These are phyloP conservation scores for Diplodia seriata DNA, from an alignment of 2,329 filamentous ascomycete species.

Conservation along the genomic window DNA sequence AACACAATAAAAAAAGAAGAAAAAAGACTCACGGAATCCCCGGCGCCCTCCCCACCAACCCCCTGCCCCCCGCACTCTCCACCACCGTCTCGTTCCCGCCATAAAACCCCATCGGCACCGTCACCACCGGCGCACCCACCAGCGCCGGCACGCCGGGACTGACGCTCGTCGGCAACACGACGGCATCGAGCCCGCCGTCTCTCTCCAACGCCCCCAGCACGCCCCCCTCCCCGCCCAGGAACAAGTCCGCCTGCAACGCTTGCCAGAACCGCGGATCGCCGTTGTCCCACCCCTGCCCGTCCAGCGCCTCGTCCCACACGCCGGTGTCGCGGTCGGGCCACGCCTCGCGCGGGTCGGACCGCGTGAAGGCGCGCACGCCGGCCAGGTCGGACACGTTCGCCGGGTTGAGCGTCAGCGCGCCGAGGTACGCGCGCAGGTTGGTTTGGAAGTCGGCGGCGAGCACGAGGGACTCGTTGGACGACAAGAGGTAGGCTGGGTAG, in stretches of 20 bases:
- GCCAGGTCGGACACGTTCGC: too few relatives aligned
- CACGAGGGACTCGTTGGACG: too few relatives aligned
- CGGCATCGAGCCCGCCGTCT: slow-evolving; percentile 63
- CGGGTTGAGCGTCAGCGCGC: too few relatives aligned
- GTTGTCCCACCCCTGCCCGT: slow-evolving; percentile 59
- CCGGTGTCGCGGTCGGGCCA: too few relatives aligned
- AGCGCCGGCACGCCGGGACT: slow-evolving; percentile 60
- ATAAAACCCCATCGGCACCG: slow-evolving; percentile 67
- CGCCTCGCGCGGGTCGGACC: too few relatives aligned
- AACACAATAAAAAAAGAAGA: not conserved
- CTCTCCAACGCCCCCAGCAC: slow-evolving; percentile 65
- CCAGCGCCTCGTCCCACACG: slow-evolving; percentile 62
- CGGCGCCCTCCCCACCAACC: slow-evolving; percentile 61
- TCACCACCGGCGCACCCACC: slow-evolving; percentile 67
- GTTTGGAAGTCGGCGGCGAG: too few relatives aligned
- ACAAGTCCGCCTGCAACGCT: slow-evolving; percentile 60
- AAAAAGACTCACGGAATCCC: slow-evolving; percentile 52
- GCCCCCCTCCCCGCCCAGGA: slow-evolving; percentile 65
- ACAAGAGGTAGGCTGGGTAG: too few relatives aligned
- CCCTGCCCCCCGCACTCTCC: slow-evolving; percentile 50
- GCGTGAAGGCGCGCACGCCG: too few relatives aligned
- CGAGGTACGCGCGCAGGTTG: too few relatives aligned
- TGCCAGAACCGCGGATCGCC: slow-evolving; percentile 64
- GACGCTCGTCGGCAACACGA: slow-evolving; percentile 64
- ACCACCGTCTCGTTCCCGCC: slow-evolving; percentile 57